Conservation (phyloP, 2,329 filamentous ascomycete species). For the Tolypocladium tundrense region DNA sequence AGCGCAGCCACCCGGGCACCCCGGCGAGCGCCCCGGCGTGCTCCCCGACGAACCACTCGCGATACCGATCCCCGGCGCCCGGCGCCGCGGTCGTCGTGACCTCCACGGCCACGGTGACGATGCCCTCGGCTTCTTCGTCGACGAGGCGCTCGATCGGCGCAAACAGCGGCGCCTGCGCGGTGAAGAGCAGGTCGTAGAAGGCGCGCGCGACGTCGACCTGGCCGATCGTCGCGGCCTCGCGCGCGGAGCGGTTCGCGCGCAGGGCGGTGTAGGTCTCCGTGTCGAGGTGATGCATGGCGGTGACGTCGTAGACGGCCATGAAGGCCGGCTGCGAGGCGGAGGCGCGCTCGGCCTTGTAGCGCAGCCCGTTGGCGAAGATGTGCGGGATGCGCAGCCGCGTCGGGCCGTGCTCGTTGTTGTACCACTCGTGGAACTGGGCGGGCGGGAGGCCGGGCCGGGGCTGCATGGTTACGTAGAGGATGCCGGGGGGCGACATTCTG, state of each 20-base stretch:
- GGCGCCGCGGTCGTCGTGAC: slow-evolving; percentile 42
- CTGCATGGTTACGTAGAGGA: slow-evolving; percentile 82
- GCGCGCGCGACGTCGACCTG: slow-evolving; percentile 56
- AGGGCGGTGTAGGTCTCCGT: slow-evolving; percentile 59
- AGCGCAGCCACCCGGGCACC: slow-evolving; percentile 70
- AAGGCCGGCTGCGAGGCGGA: slow-evolving; percentile 53
- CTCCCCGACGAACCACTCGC: slow-evolving; percentile 66
- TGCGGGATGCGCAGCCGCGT: slow-evolving; percentile 66
- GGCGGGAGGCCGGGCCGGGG: slow-evolving; percentile 55
- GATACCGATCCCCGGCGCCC: slow-evolving; percentile 40
- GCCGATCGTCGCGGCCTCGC: slow-evolving; percentile 43
- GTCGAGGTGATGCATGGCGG: slow-evolving; percentile 59
- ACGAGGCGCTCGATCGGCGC: slow-evolving; percentile 48
- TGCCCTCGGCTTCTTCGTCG: slow-evolving; percentile 47
- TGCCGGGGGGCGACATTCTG: slow-evolving; percentile 43
- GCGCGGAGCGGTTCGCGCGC: slow-evolving; percentile 43
- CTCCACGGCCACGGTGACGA: slow-evolving; percentile 52
- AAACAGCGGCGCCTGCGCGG: slow-evolving; percentile 46
- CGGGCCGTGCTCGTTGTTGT: slow-evolving; percentile 88
- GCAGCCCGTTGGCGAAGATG: slow-evolving; percentile 66
- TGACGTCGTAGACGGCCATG: slow-evolving; percentile 75
- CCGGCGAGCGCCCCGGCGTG: slow-evolving; percentile 62
- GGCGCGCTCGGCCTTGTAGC: slow-evolving; percentile 62
- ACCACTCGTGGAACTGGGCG: slow-evolving; percentile 80
- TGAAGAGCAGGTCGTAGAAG: slow-evolving; percentile 58